These are phyloP conservation scores for Globisporangium orthogonon DNA, from an alignment of 352 stramenopile species.

Conservation along the genomic window DNA sequence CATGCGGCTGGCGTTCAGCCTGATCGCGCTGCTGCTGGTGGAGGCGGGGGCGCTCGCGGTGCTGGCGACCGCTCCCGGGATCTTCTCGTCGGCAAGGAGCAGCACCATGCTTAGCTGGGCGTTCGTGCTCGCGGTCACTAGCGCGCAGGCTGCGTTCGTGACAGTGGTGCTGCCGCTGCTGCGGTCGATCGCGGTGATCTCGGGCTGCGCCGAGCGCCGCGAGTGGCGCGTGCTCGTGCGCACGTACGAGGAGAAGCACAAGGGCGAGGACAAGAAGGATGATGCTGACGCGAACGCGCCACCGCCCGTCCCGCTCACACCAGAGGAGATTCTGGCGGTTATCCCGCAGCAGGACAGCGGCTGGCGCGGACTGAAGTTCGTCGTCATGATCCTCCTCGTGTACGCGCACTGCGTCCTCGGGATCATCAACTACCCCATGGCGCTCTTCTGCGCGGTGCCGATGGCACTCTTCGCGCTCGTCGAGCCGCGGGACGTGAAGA, in stretches of 20 bases:
- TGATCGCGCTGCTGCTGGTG: constrained; percentile 29
- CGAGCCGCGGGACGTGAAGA: constrained; percentile 20
- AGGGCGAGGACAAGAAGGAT: constrained; percentile 15
- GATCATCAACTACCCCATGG: constrained; percentile 82
- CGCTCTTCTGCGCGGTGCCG: constrained; percentile 53
- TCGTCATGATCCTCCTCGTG: constrained; percentile 48
- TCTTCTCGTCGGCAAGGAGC: constrained; percentile 1
- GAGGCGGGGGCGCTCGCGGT: constrained; percentile 22
- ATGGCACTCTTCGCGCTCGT: constrained; percentile 61
- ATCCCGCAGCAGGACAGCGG: constrained; percentile 27
- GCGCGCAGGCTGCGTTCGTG: constrained; percentile 20
- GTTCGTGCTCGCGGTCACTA: constrained; percentile 18
- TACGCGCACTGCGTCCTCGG: constrained; percentile 68
- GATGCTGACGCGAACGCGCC: background rate
- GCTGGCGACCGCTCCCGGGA: constrained; percentile 10
- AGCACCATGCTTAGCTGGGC: constrained; percentile 7
- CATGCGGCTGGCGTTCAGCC: constrained; percentile 55
- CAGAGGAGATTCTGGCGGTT: constrained; percentile 1
- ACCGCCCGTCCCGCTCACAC: background rate
- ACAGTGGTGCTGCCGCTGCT: constrained; percentile 19
- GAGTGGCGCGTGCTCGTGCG: constrained; percentile 32
- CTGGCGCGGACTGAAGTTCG: constrained; percentile 52
- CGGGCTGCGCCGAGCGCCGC: constrained; percentile 29
- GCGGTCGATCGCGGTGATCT: constrained; percentile 23
- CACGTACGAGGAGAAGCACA: constrained; percentile 24